Evolutionary conservation across 257 asterid genomes (phyloP).

Genomic region (Lycium ferocissimum): DNA sequence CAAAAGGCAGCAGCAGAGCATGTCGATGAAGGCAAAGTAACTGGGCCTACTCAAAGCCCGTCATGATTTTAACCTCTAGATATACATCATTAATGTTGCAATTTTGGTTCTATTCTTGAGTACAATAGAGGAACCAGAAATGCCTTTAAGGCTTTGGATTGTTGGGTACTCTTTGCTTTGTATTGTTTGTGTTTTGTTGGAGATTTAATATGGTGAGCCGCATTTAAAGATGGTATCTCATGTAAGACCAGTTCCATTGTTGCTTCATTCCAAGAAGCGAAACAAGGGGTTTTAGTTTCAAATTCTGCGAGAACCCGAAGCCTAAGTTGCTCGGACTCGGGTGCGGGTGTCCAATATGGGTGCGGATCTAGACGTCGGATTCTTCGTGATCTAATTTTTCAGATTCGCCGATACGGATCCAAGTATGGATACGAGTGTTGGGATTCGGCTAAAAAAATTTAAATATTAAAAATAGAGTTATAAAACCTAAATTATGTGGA

Average conservation of each 20-base stretch:
- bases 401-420: too few species aligned
- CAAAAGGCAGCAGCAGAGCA: conserved; percentile 44
- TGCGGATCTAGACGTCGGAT: too few species aligned
- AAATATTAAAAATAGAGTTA: too few species aligned
- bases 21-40: conserved; percentile 68
- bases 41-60: conserved; percentile 73
- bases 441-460: too few species aligned
- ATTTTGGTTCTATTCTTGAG: conserved; percentile 55
- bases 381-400: too few species aligned
- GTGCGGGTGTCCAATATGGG: too few species aligned
- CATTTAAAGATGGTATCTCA: conserved; percentile 65
- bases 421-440: too few species aligned
- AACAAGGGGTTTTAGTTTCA: too few species aligned
- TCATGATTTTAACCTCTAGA: conserved; percentile 42
- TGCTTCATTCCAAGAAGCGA: conserved; percentile 55
- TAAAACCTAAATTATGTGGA: too few species aligned
- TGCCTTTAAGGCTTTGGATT: conserved; percentile 70
- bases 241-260: conserved; percentile 62
- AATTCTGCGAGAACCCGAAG: too few species aligned
- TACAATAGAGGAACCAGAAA: conserved; percentile 47
- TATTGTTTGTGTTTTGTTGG: conserved; percentile 58
- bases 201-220: conserved; percentile 44
- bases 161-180: conserved; percentile 65
- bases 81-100: conserved; percentile 52
- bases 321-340: too few species aligned